Evolutionary conservation across 2,329 filamentous ascomycete genomes (phyloP).

Genomic region (Claviceps africana): DNA sequence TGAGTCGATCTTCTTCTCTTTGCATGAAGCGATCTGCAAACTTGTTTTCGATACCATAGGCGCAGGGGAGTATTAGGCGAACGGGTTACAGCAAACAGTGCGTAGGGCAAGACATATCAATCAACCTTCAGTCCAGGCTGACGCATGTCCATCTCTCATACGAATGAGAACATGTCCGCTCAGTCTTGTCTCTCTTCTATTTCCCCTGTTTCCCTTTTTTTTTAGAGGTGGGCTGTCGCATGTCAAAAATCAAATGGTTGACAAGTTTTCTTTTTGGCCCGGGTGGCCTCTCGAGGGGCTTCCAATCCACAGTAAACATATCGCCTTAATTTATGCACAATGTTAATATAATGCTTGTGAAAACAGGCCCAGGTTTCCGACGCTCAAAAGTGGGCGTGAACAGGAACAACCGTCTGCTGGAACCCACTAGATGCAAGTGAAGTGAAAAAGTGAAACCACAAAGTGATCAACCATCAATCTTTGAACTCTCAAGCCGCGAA

Average conservation of each 20-base stretch:
- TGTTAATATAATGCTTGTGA: background rate
- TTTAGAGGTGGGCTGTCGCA: background rate
- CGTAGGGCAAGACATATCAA: background rate
- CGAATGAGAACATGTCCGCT: background rate
- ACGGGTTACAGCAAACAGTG: background rate
- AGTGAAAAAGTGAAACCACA: background rate
- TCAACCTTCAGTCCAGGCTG: background rate
- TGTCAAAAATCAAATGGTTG: background rate
- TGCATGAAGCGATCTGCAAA: background rate
- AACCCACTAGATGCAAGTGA: background rate
- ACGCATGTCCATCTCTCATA: background rate
- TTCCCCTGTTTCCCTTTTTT: background rate
- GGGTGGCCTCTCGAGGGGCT: background rate
- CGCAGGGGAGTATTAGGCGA: background rate
- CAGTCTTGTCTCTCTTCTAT: background rate
- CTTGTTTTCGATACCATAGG: conserved; percentile 1
- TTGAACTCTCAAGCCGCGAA: background rate
- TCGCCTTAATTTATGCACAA: background rate
- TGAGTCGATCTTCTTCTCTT: background rate
- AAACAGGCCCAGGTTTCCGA: background rate
- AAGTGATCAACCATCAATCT: background rate
- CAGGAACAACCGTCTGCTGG: background rate
- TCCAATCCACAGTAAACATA: background rate
- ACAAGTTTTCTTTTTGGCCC: background rate
- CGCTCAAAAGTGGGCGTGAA: background rate